These are phyloP conservation scores for Linum lewisii DNA, from an alignment of 345 rosid species.

Conservation along the genomic window DNA sequence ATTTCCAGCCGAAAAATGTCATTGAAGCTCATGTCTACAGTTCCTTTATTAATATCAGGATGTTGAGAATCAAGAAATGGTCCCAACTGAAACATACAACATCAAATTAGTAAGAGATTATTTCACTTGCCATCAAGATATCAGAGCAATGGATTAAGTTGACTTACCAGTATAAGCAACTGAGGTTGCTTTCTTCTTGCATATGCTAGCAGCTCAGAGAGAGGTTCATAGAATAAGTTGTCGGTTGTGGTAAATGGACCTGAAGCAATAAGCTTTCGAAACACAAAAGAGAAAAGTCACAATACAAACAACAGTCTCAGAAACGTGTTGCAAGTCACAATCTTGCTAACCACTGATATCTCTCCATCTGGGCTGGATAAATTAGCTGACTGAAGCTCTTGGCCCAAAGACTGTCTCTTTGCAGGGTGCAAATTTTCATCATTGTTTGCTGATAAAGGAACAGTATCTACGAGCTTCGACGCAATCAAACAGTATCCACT, in stretches of 20 bases:
- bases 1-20: slow-evolving; percentile 62
- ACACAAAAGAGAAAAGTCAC: not conserved
- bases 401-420: slow-evolving; percentile 67
- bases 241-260: slow-evolving; percentile 87
- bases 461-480: slow-evolving; percentile 54
- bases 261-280: slow-evolving; percentile 65
- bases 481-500: slow-evolving; percentile 92
- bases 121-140: slow-evolving; percentile 2
- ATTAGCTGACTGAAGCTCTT: slow-evolving; percentile 31
- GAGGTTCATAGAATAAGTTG: slow-evolving; percentile 82
- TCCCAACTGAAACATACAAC: slow-evolving; percentile 54
- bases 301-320: not conserved
- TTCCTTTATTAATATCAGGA: slow-evolving; percentile 74
- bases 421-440: slow-evolving; percentile 46
- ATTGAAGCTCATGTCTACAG: slow-evolving; percentile 41
- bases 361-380: slow-evolving; percentile 24
- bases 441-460: slow-evolving; percentile 38
- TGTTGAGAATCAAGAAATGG: slow-evolving; percentile 88
- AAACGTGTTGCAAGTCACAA: slow-evolving; percentile 12
- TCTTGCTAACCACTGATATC: slow-evolving; percentile 52
- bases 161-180: slow-evolving; percentile 61
- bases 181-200: slow-evolving; percentile 75
- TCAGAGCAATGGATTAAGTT: not conserved
- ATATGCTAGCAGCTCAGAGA: slow-evolving; percentile 68
- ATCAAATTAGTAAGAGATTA: slow-evolving; percentile 9